A percentile compares a stretch with the other conserved stretches of the same genome.
Evolutionary conservation across 2,329 filamentous ascomycete genomes (phyloP).

Genomic region (Fusarium mangiferae): DNA sequence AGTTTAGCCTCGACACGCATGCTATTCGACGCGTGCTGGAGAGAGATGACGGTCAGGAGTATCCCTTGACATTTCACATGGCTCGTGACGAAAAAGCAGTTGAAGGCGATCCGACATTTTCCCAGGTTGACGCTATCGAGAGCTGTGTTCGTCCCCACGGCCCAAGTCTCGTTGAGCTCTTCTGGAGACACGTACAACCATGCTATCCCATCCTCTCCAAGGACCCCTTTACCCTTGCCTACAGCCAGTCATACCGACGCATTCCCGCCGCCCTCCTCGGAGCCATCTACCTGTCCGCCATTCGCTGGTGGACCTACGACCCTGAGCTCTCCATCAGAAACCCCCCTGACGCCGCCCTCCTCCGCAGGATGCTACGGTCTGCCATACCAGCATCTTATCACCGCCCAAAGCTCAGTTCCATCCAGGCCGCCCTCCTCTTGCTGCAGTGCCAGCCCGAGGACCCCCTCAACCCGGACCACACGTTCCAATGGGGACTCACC

Average conservation of each 20-base stretch:
- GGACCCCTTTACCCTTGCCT: conserved; percentile 63
- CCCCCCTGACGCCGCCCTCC: conserved; percentile 39
- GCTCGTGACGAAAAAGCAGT: conserved; percentile 46
- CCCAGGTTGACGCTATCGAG: conserved; percentile 61
- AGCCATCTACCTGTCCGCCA: conserved; percentile 65
- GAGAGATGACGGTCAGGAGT: conserved; percentile 54
- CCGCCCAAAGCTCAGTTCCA: conserved; percentile 46
- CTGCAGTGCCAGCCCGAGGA: conserved; percentile 47
- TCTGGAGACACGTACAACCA: conserved; percentile 68
- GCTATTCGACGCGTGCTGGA: conserved; percentile 68
- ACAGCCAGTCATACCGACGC: conserved; percentile 60
- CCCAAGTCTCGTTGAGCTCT: conserved; percentile 68
- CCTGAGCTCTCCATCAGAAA: conserved; percentile 45
- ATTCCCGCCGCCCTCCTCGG: conserved; percentile 64
- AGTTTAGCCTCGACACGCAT: conserved; percentile 64
- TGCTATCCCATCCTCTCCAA: conserved; percentile 65
- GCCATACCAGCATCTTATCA: conserved; percentile 45
- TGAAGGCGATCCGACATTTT: conserved; percentile 39
- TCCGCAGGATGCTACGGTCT: conserved; percentile 39
- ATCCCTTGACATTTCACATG: conserved; percentile 49
- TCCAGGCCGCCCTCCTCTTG: conserved; percentile 44
- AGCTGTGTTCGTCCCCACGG: conserved; percentile 68
- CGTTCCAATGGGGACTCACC: conserved; percentile 52
- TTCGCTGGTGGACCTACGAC: conserved; percentile 65
- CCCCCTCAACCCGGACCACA: conserved; percentile 49